Percentiles rank a stretch among this genome's conserved stretches.
These are phyloP conservation scores for Reticulascus tulasneorum DNA, from an alignment of 2,329 filamentous ascomycete species.

Conservation along the genomic window DNA sequence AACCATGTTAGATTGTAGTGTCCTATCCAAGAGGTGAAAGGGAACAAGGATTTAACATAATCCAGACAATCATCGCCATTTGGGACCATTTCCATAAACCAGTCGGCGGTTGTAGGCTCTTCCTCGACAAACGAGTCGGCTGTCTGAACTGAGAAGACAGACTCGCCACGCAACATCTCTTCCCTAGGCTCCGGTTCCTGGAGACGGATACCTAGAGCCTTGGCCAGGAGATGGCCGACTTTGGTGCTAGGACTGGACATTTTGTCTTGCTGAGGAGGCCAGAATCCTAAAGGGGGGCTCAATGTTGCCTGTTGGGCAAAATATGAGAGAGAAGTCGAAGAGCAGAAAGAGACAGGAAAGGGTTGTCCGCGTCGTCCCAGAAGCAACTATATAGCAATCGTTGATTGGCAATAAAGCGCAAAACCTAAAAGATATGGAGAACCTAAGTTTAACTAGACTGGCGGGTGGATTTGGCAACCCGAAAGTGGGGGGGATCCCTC, in stretches of 20 bases:
- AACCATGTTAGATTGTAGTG: conserved; percentile 91
- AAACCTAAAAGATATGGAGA: too few species aligned
- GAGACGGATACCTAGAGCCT: conserved; percentile 77
- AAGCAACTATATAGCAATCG: too few species aligned
- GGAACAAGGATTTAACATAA: conserved; percentile 74
- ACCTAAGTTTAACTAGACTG: too few species aligned
- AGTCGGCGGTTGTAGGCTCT: conserved; percentile 72
- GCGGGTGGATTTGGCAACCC: too few species aligned
- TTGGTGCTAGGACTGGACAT: conserved; percentile 46
- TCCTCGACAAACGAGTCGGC: conserved; percentile 79
- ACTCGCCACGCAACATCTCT: conserved; percentile 71
- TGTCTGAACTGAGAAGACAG: conserved; percentile 68
- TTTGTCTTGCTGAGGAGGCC: neutral
- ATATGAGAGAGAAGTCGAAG: too few species aligned
- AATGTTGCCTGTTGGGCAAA: too few species aligned
- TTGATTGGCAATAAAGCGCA: too few species aligned
- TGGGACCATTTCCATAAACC: conserved; percentile 63
- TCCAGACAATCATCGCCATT: conserved; percentile 43
- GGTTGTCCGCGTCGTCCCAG: too few species aligned
- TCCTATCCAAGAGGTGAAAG: conserved; percentile 83
- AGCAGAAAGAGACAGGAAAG: too few species aligned
- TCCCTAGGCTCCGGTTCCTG: conserved; percentile 62
- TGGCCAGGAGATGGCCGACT: conserved; percentile 71
- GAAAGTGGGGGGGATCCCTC: too few species aligned
- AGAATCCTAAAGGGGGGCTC: neutral